A percentile compares a stretch with the other conserved stretches of the same genome.
Evolutionary conservation across 768 basidiomycete genomes (phyloP).

Genomic region (Tubosaeta sp.): DNA sequence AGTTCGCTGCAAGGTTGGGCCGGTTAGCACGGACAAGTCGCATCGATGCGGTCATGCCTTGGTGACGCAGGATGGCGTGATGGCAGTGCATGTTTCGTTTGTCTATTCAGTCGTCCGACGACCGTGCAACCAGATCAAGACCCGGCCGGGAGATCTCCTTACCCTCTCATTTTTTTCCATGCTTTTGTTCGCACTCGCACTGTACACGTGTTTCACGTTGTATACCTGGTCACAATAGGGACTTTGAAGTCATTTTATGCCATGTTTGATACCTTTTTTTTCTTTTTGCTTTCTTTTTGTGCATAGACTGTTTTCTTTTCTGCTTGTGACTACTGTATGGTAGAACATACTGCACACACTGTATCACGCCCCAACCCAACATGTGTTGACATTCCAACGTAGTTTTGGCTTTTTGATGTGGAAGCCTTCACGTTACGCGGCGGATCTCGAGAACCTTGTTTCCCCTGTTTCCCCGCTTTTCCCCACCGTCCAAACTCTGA

Average conservation of each 20-base stretch:
- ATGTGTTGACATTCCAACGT: background rate
- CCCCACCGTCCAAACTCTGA: no score
- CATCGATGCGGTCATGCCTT: background rate
- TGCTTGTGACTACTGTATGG: background rate
- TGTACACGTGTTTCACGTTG: background rate
- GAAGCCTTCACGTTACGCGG: background rate
- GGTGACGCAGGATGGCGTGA: no score
- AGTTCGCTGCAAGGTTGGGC: slow-evolving; percentile 30
- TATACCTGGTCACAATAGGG: slow-evolving; percentile 10
- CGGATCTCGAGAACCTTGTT: background rate
- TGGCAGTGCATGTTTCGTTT: background rate
- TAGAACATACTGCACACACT: background rate
- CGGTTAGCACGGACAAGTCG: slow-evolving; percentile 10
- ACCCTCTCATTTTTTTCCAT: background rate
- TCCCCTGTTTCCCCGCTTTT: no score
- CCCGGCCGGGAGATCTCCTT: background rate
- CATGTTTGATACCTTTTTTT: slow-evolving; percentile 7
- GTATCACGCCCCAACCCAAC: background rate
- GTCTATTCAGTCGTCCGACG: background rate
- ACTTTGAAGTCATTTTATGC: slow-evolving; percentile 10
- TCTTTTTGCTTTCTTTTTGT: background rate
- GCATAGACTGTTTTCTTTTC: background rate
- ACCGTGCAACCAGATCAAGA: background rate
- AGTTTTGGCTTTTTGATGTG: background rate
- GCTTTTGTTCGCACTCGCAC: background rate